These are phyloP conservation scores for Calamus simplicifolius DNA, from an alignment of 176 grass and related monocot species.

Conservation along the genomic window DNA sequence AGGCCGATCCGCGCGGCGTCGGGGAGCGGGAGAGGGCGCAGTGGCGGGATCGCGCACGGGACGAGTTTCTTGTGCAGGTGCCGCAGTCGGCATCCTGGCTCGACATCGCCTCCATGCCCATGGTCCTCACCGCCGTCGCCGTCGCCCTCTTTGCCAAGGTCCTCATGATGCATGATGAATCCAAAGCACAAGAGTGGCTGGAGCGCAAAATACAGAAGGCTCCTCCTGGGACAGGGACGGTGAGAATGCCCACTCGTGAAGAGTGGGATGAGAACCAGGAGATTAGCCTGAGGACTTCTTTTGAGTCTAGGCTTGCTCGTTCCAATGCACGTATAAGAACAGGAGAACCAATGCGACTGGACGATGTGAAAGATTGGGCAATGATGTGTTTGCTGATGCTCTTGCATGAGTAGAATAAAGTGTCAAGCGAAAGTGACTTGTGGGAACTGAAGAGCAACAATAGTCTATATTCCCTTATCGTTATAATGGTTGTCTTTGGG, in stretches of 20 bases:
- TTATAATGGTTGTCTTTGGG: too few relatives aligned
- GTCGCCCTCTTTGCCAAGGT: slow-evolving; percentile 81
- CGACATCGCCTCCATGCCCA: slow-evolving; percentile 67
- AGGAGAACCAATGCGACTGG: slow-evolving; percentile 53
- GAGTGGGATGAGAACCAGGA: slow-evolving; percentile 98
- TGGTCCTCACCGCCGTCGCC: slow-evolving; percentile 78
- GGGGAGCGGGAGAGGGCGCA: slow-evolving; percentile 40
- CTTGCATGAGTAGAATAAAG: too few relatives aligned
- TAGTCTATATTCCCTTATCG: too few relatives aligned
- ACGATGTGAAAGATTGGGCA: too few relatives aligned
- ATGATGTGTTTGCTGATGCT: too few relatives aligned
- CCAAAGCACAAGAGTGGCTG: slow-evolving; percentile 68
- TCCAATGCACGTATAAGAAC: slow-evolving; percentile 91
- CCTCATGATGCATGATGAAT: slow-evolving; percentile 90
- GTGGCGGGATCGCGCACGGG: slow-evolving; percentile 47
- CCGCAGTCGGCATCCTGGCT: slow-evolving; percentile 84
- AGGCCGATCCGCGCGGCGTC: slow-evolving; percentile 25
- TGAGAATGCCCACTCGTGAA: slow-evolving; percentile 87
- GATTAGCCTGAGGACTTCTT: slow-evolving; percentile 87
- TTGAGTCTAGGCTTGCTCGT: slow-evolving; percentile 73
- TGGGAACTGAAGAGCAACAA: too few relatives aligned
- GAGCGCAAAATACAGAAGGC: slow-evolving; percentile 76
- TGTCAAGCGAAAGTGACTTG: too few relatives aligned
- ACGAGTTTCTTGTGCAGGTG: slow-evolving; percentile 83
- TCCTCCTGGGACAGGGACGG: slow-evolving; percentile 67